These are phyloP conservation scores for Aspergillus panamensis DNA, from an alignment of 495 filamentous ascomycete genomes.

Conservation along the genomic window DNA sequence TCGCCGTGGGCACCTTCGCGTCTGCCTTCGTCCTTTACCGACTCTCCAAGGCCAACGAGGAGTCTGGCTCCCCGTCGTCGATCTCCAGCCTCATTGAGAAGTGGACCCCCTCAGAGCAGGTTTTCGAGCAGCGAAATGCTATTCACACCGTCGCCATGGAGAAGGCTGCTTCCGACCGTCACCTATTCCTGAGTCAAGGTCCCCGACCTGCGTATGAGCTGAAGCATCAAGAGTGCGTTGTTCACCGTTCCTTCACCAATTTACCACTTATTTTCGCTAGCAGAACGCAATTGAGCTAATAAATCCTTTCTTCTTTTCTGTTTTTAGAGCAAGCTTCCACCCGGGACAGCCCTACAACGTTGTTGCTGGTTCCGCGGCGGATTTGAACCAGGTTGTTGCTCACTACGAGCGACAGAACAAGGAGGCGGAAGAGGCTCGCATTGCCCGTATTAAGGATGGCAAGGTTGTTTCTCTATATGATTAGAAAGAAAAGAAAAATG, in stretches of 20 bases:
- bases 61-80: constrained; percentile 47
- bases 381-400: constrained; percentile 57
- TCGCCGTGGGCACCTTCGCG: constrained; percentile 57
- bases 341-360: constrained; percentile 60
- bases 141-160: constrained; percentile 63
- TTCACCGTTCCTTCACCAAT: not conserved
- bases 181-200: constrained; percentile 58
- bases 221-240: constrained; percentile 66
- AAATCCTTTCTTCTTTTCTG: constrained; percentile 7
- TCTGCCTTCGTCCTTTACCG: constrained; percentile 56
- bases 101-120: constrained; percentile 45
- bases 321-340: constrained; percentile 54
- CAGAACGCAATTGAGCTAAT: constrained; percentile 8
- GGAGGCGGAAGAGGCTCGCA: constrained; percentile 49
- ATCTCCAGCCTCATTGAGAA: constrained; percentile 57
- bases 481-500: constrained; percentile 26
- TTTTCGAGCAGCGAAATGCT: constrained; percentile 57
- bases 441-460: constrained; percentile 43
- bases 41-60: constrained; percentile 39
- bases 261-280: not conserved
- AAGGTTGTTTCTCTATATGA: constrained; percentile 45
- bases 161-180: constrained; percentile 64
- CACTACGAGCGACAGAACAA: constrained; percentile 59
- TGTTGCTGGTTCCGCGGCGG: constrained; percentile 54
- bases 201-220: constrained; percentile 48